Evolutionary conservation across 1,284 basidiomycete genomes (phyloP).

Genomic region (Apiotrichum akiyoshidainum): DNA sequence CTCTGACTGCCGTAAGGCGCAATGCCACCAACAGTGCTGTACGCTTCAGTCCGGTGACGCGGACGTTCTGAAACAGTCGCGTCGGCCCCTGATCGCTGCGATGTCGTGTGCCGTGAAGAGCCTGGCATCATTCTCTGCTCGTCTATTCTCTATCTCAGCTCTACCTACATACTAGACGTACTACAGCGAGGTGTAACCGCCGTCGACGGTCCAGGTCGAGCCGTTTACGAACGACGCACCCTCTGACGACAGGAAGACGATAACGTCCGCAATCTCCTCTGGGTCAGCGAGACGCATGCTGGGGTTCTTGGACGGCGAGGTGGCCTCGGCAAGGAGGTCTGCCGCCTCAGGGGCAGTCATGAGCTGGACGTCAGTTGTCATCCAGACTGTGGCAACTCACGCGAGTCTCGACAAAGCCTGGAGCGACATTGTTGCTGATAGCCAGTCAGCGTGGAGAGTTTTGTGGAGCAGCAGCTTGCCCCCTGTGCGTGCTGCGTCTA

Average conservation of each 20-base stretch:
- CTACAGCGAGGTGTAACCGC: constrained; percentile 3
- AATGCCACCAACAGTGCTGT: too few relatives aligned
- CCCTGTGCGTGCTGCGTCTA: background rate
- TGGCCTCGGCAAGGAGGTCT: constrained; percentile 9
- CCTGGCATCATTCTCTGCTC: background rate
- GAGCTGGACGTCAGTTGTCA: background rate
- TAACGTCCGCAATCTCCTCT: constrained; percentile 36
- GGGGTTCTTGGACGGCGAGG: constrained; percentile 15
- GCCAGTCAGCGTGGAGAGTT: background rate
- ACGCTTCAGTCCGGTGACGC: too few relatives aligned
- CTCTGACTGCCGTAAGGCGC: too few relatives aligned
- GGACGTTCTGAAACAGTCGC: too few relatives aligned
- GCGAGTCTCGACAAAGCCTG: constrained; percentile 6
- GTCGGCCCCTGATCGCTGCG: too few relatives aligned
- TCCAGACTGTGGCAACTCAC: background rate
- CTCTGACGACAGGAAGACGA: constrained; percentile 28
- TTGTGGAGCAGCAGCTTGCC: background rate
- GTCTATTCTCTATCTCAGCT: background rate
- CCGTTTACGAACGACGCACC: constrained; percentile 36
- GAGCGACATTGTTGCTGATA: constrained; percentile 14
- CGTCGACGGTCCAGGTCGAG: constrained; percentile 16
- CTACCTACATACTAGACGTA: background rate
- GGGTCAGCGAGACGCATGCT: constrained; percentile 20
- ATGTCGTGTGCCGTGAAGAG: too few relatives aligned
- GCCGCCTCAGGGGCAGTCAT: constrained; percentile 1